Evolutionary conservation across 2,329 filamentous ascomycete genomes (phyloP), one percentile per base, ranked within the genome.

Genomic region (Cordyceps javanica): DNA sequence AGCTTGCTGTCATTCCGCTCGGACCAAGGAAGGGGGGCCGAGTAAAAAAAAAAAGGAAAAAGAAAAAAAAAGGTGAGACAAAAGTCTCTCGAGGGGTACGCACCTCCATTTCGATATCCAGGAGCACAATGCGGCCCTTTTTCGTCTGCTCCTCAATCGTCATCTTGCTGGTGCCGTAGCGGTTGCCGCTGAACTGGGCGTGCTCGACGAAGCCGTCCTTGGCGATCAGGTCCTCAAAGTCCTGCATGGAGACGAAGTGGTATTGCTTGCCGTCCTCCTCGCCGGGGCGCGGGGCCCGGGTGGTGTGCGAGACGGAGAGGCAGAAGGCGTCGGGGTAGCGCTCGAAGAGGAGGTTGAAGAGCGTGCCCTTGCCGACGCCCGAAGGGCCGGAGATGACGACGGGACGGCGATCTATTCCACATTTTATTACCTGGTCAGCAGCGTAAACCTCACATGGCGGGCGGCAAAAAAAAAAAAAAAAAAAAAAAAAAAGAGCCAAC

Each of bases 31-130:
- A n/a, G n/a, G n/a, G n/a, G n/a, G n/a, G n/a, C n/a, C n/a, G n/a
- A n/a, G n/a, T n/a, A n/a, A n/a, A n/a, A n/a, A n/a, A n/a, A n/a
- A n/a, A 23, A 21, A 48, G n/a, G 16, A 32, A 48, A 7, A 32
- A 30, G 26, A n/a, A 62, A 48, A 14, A 28, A 45, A 16, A 26
- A 14, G 10, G 14, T 3, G 21, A 23, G 19, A 21, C 38, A 41
- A 26, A 45, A 46, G n/a, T 36, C 48, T 26, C 6, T 5, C 6
- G 16, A n/a, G 11, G 1, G 6, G 13, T 23, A 65, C 75, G 34
- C 70, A 88, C 86, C 83, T 96, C 91, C 90, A 97, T 96, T 80
- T 97, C 93, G 69, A 97, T 97, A 71, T 97, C 93, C 64, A 97
- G 77, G 49, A 97, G 85, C 61, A 92, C 93, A 42, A 91, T 83